A percentile compares a stretch with the other conserved stretches of the same genome.
Conservation (phyloP, 345 rosid genomes). For the Trapa incisa region DNA sequence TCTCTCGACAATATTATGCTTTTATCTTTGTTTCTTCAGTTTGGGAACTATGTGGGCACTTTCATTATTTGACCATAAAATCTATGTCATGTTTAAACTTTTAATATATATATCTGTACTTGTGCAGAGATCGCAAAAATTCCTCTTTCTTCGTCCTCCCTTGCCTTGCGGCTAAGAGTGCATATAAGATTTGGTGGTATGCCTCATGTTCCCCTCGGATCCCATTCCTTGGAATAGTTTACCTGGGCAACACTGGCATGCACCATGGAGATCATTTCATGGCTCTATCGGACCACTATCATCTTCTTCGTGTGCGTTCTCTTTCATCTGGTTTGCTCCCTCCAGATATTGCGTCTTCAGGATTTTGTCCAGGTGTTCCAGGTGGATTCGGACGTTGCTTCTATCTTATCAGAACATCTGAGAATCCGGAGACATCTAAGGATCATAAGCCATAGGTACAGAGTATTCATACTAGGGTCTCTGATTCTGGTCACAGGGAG, state of each 20-base stretch:
- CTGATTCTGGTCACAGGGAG: slow-evolving; percentile 69
- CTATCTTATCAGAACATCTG: slow-evolving; percentile 68
- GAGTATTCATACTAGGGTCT: slow-evolving; percentile 49
- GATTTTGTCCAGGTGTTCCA: slow-evolving; percentile 72
- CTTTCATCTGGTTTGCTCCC: slow-evolving; percentile 78
- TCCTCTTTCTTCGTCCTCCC: slow-evolving; percentile 67
- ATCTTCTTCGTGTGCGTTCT: slow-evolving; percentile 79
- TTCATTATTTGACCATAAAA: too few species aligned
- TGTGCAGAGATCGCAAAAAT: slow-evolving; percentile 66
- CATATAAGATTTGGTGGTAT: slow-evolving; percentile 97
- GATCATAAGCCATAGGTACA: slow-evolving; percentile 79
- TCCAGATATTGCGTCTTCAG: slow-evolving; percentile 82
- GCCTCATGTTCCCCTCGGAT: slow-evolving; percentile 85
- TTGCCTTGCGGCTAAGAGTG: slow-evolving; percentile 55
- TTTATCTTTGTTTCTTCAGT: too few species aligned
- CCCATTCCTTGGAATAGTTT: slow-evolving; percentile 70
- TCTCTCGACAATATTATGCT: too few species aligned
- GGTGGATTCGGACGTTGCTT: slow-evolving; percentile 59
- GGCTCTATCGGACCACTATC: slow-evolving; percentile 79
- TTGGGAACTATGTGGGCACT: neutral
- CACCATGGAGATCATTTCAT: slow-evolving; percentile 64
- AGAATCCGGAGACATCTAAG: slow-evolving; percentile 72
- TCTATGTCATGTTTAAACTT: neutral
- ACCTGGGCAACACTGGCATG: slow-evolving; percentile 69
- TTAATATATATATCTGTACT: too few species aligned